Evolutionary conservation across 495 filamentous ascomycete genomes (phyloP), one percentile per base, ranked within the genome.

Genomic region (Trichoderma parareesei): DNA sequence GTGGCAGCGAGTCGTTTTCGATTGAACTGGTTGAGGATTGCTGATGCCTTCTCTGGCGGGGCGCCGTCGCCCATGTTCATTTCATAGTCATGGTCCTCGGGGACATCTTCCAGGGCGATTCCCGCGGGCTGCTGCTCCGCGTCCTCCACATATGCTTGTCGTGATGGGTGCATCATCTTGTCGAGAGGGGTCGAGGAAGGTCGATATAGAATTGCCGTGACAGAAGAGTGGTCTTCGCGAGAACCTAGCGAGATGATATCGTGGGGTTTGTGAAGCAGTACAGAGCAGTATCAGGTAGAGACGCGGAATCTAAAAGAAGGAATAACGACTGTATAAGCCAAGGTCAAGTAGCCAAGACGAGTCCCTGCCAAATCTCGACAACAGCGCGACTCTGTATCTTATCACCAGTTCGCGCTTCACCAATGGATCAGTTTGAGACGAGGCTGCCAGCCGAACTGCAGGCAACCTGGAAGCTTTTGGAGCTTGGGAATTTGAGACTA

Each of bases 141-240:
- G 70, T 97, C 94, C 81, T 97, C 94, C 67, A 97, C 91, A 77
- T 96, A 97, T n/a, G 94, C 93, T 74, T 93, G 89, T 68, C 94
- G 83, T 69, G 94, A 84, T 46, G 94, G 94, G 79, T 97, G 94
- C 81, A 97, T 92, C 85, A 78, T 82, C 38, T 60, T 77, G 68
- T 71, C 62, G 59, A 38, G 43, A 18, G 60, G 49, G 7, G 14
- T 18, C 5, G 48, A 46, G n/a, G 48, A 33, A 55, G 48, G 20
- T 16, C 8, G 10, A 16, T 35, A 33, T 38, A 7, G 20, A 44
- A 7, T 4, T 55, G 27, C 14, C 18, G 60, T 48, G 61, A 33
- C n/a, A 11, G 13, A 14, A 63, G 37, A n/a, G 33, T 57, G 33
- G 7, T 55, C n/a, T 33, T 5, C 11, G 20, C 33, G 53, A 37